phyloP scores from a whole-genome alignment of 225 moss, liverwort and hornwort genomes.

The Anthoceros angustus region DNA sequence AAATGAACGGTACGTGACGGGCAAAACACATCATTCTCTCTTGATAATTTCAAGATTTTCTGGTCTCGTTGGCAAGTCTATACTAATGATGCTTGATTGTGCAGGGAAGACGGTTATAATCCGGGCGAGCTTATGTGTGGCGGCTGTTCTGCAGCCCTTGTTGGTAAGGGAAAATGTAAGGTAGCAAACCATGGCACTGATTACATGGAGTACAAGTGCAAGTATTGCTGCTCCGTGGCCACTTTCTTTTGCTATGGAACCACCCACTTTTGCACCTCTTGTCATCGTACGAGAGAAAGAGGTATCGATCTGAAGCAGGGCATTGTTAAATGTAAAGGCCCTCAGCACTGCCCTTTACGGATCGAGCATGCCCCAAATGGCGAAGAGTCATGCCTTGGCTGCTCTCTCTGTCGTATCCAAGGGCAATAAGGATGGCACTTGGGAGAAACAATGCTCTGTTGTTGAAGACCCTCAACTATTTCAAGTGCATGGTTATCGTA shows the following conservation, averaged over 20 bases:
- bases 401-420: constrained; percentile 39
- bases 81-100: neutral
- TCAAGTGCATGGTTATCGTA: too few species aligned
- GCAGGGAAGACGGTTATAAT: constrained; percentile 17
- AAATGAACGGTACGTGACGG: constrained; percentile 22
- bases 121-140: constrained; percentile 37
- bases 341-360: constrained; percentile 26
- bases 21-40: neutral
- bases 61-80: neutral
- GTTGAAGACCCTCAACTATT: too few species aligned
- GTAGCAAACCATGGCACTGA: constrained; percentile 41
- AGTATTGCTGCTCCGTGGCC: constrained; percentile 46
- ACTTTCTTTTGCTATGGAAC: constrained; percentile 50
- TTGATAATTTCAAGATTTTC: neutral
- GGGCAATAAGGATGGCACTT: constrained; percentile 22
- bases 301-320: constrained; percentile 24
- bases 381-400: constrained; percentile 50
- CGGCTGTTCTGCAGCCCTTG: constrained; percentile 41
- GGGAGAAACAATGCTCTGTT: too few species aligned
- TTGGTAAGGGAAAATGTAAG: constrained; percentile 24
- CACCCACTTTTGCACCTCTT: constrained; percentile 43
- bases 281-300: constrained; percentile 12
- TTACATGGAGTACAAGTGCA: constrained; percentile 51
- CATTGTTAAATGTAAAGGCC: constrained; percentile 26
- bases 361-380: constrained; percentile 41